Conservation (phyloP, 371 early-diverging fungal species). For the Mortierella sp. region DNA sequence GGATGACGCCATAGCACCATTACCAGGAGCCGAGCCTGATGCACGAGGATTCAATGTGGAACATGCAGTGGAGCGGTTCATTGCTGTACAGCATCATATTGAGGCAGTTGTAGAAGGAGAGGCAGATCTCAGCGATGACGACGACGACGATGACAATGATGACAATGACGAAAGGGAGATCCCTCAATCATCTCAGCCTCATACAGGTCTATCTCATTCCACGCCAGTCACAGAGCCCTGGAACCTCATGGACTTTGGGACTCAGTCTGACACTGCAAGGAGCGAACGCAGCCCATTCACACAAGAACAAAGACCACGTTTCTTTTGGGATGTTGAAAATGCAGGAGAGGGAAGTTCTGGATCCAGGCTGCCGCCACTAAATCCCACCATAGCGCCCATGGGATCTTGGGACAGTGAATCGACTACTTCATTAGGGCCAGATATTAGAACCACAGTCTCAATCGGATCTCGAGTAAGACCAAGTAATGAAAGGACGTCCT, state of each 20-base stretch:
- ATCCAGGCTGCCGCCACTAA: neutral
- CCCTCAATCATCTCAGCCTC: neutral
- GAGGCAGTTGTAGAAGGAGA: conserved; percentile 53
- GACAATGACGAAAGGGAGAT: neutral
- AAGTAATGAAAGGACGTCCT: conserved; percentile 22
- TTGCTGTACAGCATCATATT: conserved; percentile 52
- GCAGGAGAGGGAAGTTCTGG: conserved; percentile 12
- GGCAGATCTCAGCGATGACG: conserved; percentile 26
- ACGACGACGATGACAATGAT: conserved; percentile 11
- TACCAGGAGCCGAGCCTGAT: conserved; percentile 15
- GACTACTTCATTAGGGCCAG: neutral
- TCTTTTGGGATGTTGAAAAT: conserved; percentile 24
- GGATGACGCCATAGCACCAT: conserved; percentile 14
- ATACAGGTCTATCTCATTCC: neutral
- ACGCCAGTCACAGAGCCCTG: neutral
- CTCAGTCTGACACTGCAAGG: neutral
- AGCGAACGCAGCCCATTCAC: neutral
- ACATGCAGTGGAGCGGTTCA: conserved; percentile 51
- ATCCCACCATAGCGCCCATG: neutral
- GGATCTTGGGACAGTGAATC: conserved; percentile 2
- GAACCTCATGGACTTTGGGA: conserved; percentile 5
- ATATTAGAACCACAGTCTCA: neutral
- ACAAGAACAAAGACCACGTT: conserved; percentile 10
- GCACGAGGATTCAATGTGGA: conserved; percentile 37
- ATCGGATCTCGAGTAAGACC: conserved; percentile 3